These are phyloP conservation scores for Vitis hybrid DNA, from an alignment of 177 flowering plant species.

Conservation along the genomic window DNA sequence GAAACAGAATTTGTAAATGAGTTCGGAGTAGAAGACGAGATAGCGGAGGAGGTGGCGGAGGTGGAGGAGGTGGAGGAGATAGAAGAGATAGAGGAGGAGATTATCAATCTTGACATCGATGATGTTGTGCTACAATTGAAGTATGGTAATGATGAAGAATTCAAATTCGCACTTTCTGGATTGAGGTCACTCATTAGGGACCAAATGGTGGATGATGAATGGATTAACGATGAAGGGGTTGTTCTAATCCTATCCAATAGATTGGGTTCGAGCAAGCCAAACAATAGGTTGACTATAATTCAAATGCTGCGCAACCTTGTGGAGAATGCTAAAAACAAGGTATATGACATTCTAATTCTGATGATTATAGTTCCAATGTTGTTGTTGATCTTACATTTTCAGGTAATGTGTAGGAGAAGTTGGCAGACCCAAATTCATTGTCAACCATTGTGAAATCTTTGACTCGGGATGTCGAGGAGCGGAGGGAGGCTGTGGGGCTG, in stretches of 20 bases:
- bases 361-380: too few relatives aligned
- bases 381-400: conserved; percentile 12
- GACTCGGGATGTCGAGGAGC: conserved; percentile 59
- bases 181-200: conserved; percentile 14
- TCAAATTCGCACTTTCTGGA: conserved; percentile 39
- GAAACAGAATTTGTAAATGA: conserved; percentile 18
- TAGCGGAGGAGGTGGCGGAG: conserved; percentile 23
- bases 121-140: conserved; percentile 56
- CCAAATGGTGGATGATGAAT: conserved; percentile 9
- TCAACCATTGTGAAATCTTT: conserved; percentile 63
- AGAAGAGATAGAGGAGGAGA: conserved; percentile 20
- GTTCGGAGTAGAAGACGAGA: conserved; percentile 12
- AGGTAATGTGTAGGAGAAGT: conserved; percentile 62
- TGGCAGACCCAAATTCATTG: conserved; percentile 53
- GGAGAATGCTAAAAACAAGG: conserved; percentile 50
- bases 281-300: conserved; percentile 41
- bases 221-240: conserved; percentile 49
- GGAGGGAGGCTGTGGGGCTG: conserved; percentile 81
- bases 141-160: conserved; percentile 54
- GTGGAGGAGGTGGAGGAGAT: conserved; percentile 13
- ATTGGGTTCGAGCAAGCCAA: conserved; percentile 44
- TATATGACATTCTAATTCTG: conserved; percentile 13
- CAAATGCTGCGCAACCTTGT: conserved; percentile 49
- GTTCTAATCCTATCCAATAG: conserved; percentile 49
- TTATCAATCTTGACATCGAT: conserved; percentile 20